Base-by-base conservation (phyloP, 768 basidiomycete species). In the Holtermannia corniformis region DNA sequence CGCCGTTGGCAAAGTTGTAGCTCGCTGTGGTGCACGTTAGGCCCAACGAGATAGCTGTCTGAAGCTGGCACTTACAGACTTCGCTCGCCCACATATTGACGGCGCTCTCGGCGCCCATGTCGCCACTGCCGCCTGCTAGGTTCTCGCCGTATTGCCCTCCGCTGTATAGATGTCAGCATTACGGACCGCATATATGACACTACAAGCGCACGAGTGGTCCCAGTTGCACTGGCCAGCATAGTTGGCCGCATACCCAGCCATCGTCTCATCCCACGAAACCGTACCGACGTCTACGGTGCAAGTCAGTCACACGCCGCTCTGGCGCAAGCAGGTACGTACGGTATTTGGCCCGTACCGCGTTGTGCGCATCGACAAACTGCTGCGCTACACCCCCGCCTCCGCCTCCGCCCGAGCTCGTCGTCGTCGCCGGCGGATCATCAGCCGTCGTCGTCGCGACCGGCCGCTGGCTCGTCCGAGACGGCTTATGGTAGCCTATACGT, bases 111-210 rank as follows among this genome's bases (percentile, higher is more conserved):
- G 48, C 43, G 52, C 59, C 56, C 13, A 57, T 55, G n/a, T 58
- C 56, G n/a, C 63, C 58, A 21, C 46, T 48, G 16, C 58, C 56
- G 3, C 55, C 58, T 13, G 61, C 62, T 50, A 71, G 41, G 54
- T 72, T 70, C 55, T 69, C 65, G 22, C 68, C 68, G 54, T 65
- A 65, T 2, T 57, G 56, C 5, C 66, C 64, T 12, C 49, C 47
- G 23, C 59, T 60, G 43, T 16, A 37, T 37, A 7, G 10, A 16
- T 37, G 32, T 37, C 32, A 37, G 32, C 32, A 37, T 16, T 7
- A 37, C 7, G 32, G 32, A n/a, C 16, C 32, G 7, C 32, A 37
- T 7, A 37, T 16, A 37, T 7, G 32, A 16, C n/a, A 16, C 16
- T 7, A 37, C 7, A 37, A 16, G 16, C 32, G 7, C 32, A 37